Conservation (phyloP, 1,284 basidiomycete genomes). For the Microbotryomycetes sp. region DNA sequence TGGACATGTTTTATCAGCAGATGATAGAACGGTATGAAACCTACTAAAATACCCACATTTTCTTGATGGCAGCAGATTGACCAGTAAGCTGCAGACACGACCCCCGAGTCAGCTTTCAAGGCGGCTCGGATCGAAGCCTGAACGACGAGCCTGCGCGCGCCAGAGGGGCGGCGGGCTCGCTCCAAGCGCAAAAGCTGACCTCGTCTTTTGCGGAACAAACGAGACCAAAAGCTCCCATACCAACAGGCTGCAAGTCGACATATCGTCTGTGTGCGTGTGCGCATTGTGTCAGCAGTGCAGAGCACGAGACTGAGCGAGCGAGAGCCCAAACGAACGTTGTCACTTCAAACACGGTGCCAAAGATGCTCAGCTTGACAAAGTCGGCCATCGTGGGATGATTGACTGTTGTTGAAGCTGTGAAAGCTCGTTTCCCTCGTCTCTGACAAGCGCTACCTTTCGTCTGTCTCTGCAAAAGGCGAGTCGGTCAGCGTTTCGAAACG, state of each 20-base stretch:
- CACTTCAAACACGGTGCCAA: conserved; percentile 68
- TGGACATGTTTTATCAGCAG: no score
- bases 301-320: background rate
- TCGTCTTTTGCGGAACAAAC: conserved; percentile 95
- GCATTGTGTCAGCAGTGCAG: background rate
- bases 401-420: no score
- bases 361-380: conserved; percentile 97
- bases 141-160: background rate
- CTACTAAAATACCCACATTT: conserved; percentile 52
- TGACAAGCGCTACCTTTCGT: no score
- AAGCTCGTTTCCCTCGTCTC: no score
- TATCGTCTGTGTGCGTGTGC: conserved; percentile 53
- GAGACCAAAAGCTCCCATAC: conserved; percentile 97
- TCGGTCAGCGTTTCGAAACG: background rate
- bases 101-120: background rate
- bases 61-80: conserved; percentile 94
- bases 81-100: conserved; percentile 65
- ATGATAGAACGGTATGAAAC: background rate
- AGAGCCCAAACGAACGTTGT: conserved; percentile 53
- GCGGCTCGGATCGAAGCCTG: background rate
- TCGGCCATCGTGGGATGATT: conserved; percentile 43
- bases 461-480: background rate
- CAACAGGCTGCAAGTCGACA: conserved; percentile 99
- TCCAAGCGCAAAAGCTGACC: conserved; percentile 16
- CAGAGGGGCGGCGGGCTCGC: background rate